Base-by-base conservation (phyloP, 2,329 filamentous ascomycete genomes). In the Xylariaceae sp. region DNA sequence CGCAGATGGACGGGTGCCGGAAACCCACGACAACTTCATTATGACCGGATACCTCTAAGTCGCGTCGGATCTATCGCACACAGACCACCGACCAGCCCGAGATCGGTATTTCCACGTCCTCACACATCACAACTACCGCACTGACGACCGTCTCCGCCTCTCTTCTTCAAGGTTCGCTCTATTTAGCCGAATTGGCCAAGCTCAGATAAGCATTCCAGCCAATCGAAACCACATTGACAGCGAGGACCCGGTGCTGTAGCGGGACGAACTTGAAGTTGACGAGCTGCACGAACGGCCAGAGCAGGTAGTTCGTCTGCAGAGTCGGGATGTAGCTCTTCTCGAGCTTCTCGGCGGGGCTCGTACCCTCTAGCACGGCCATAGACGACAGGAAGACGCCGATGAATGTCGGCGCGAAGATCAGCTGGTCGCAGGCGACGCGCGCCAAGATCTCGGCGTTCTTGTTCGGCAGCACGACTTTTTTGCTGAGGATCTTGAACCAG, bases 221-320 rank as follows among this genome's bases (percentile, higher is more conserved):
- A 54, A 80, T 76, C 43, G 73, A 87, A 43, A 95, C 75, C 40
- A 94, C 66, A 61, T 96, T 96, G 58, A 95, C 91, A 50, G 95
- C 84, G 57, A 95, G 71, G 34, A 96, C 80, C 48, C 90, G 79
- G 68, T 92, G 83, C 63, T 94, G 80, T 52, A 94, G 73, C 39
- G 91, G 91, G 52, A 95, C 79, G 53, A 93, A 78, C 60, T 86
- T 85, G 71, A 96, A 96, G 74, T 96, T 96, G 61, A 85, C 75
- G 43, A 85, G 73, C 72, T 96, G 91, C 45, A 94, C 88, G 52
- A 75, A 74, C 3, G 91, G 91, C 91, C 91, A 96, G 45, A 96
- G 68, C 72, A 88, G 79, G 76, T 88, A 89, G 72, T 95, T 96
- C 64, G 88, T 85, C 65, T 77, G 77, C 60, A 95, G 78, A 23